Evolutionary conservation across 2,329 filamentous ascomycete species (phyloP), one percentile per base, ranked within the genome.

Genomic region (Kalaharituber pfeilii): DNA sequence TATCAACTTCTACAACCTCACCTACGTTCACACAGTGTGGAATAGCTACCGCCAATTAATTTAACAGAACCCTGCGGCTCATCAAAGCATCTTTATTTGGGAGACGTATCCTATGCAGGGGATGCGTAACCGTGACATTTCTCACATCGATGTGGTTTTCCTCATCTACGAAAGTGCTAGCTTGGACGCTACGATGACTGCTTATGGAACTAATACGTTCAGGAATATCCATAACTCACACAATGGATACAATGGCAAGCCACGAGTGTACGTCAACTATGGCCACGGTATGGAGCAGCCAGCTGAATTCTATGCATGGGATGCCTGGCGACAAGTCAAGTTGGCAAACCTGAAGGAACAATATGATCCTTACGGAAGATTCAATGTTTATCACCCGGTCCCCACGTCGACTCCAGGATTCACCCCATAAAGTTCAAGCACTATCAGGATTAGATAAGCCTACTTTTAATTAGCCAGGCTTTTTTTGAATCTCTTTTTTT

Each of bases 201-300:
- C 59, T 59, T 75, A 5, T 68, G 74, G 24, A 53, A 30, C 60
- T 29, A 36, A 15, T 13, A 20, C 51, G 45, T 57, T 72, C 3
- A 67, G 71, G 2, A 50, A 68, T 3, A 66, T 70, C 4, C 62
- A 74, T 4, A 62, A 65, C 39, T 55, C 64, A 8, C 67, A 63
- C 0, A 69, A 62, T 50, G 71, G 67, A 2, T 54, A 64, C 24
- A 53, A 60, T 1, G 60, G 28, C 42, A 69, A 50, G 65, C 69
- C 53, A 62, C 67, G 0, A 25, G 53, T 55, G 22, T 75, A 77
- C 54, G 67, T 75, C 51, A 77, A 78, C 63, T 78, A 76, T 59
- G 74, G 73, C 0, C 69, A 69, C 51, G 66, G 71, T 7, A 73
- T 77, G 65, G 62, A 63, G 1, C 60, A 65, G 0, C 53, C 65